Conservation (phyloP, 225 moss, liverwort and hornwort genomes). For the Polytrichum commune region DNA sequence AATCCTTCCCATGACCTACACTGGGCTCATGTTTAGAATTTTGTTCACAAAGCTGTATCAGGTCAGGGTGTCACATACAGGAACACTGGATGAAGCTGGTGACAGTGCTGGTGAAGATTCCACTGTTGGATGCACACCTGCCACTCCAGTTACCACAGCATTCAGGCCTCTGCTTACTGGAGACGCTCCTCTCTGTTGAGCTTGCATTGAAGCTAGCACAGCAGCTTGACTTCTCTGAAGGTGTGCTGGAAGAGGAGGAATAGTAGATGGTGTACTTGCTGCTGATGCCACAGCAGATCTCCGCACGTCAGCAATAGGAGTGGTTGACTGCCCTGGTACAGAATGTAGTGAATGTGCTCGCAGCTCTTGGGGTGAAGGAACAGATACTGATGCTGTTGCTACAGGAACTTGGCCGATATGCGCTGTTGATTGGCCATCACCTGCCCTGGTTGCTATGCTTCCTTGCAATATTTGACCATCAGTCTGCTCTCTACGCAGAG, state of each 20-base stretch:
- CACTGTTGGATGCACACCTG: slow-evolving; percentile 18
- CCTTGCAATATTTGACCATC: slow-evolving; percentile 14
- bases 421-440: slow-evolving; percentile 24
- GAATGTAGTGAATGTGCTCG: slow-evolving; percentile 12
- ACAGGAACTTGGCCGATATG: slow-evolving; percentile 11
- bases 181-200: slow-evolving; percentile 27
- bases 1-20: no score
- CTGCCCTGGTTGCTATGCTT: slow-evolving; percentile 10
- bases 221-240: slow-evolving; percentile 22
- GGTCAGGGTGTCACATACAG: slow-evolving; percentile 23
- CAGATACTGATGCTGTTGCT: slow-evolving; percentile 11
- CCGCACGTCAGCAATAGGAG: slow-evolving; percentile 16
- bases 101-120: slow-evolving; percentile 24
- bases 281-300: slow-evolving; percentile 21
- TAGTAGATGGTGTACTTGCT: slow-evolving; percentile 3
- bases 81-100: slow-evolving; percentile 20
- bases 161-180: slow-evolving; percentile 23
- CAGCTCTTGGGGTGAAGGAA: slow-evolving; percentile 13
- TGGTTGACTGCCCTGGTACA: slow-evolving; percentile 9
- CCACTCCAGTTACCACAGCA: slow-evolving; percentile 8
- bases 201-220: slow-evolving; percentile 11
- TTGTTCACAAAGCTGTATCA: neutral
- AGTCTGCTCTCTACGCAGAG: slow-evolving; percentile 17
- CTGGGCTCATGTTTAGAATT: no score
- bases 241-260: slow-evolving; percentile 26